Base-by-base conservation (phyloP, 2,329 filamentous ascomycete genomes). In the Aspergillus sp. region DNA sequence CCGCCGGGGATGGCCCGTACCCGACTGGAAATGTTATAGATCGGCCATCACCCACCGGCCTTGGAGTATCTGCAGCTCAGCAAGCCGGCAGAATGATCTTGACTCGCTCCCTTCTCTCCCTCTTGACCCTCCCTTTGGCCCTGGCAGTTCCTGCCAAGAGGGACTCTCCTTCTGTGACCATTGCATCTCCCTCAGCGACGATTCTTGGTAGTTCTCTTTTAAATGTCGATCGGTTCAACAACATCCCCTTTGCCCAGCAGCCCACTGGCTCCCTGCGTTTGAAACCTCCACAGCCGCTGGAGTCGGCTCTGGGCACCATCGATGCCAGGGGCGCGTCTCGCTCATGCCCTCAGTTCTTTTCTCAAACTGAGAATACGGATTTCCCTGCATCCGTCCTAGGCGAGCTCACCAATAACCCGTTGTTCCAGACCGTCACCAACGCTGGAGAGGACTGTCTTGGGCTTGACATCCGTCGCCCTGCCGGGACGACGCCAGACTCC, bases 221-320 rank as follows among this genome's bases (percentile, higher is more conserved):
- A 2, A 45, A 67, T 2, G 78, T 90, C 17, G 88, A 93, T 52
- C 82, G 77, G 21, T 92, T 89, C 74, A 84, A 81, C 50, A 88
- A 86, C 19, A 89, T 94, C 51, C 89, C 88, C 3, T 94, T 85
- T 64, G 88, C 88, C 2, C 76, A 89, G 56, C 80, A 88, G 1
- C 89, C 89, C 0, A 78, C 81, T 0, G 88, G 86, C 0, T 67
- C 76, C 3, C 75, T 90, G 20, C 84, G 89, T 14, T 79, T 94
- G 31, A 86, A 81, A 64, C 86, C 87, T 5, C 89, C 89, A 1
- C 79, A 84, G 63, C 76, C 80, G 6, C 72, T 89, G 14, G 82
- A 78, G 5, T 71, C 75, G 4, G 62, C 77, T 0, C 69, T 89
- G 0, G 88, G 87, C 1, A 85, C 77, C 0, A 76, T 88, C 34